Conservation (phyloP, 1,284 basidiomycete species). For the Fomes fomentarius region DNA sequence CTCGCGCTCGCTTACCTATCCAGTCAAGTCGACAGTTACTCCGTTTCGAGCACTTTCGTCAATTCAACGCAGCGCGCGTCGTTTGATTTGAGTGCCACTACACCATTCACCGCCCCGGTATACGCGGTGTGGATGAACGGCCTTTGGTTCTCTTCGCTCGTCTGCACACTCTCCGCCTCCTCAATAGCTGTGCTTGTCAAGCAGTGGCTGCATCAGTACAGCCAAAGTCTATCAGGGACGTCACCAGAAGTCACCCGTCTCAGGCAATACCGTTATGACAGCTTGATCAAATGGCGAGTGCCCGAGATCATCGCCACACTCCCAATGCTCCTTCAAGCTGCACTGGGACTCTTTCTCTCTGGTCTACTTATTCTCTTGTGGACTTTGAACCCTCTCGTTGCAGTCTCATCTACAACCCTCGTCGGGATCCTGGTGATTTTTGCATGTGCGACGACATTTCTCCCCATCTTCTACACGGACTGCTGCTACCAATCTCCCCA, state of each 20-base stretch:
- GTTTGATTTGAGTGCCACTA: neutral
- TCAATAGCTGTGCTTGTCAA: conserved; percentile 24
- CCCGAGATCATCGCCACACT: conserved; percentile 18
- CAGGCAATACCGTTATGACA: conserved; percentile 22
- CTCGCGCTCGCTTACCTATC: conserved; percentile 11
- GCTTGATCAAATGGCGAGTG: conserved; percentile 21
- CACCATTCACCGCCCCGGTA: conserved; percentile 1
- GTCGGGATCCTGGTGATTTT: conserved; percentile 22
- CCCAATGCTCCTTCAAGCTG: conserved; percentile 21
- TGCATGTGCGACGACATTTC: conserved; percentile 25
- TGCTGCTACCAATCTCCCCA: conserved; percentile 35
- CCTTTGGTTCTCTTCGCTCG: conserved; percentile 26
- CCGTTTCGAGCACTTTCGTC: neutral
- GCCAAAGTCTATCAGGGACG: conserved; percentile 10
- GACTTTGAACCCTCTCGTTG: conserved; percentile 14
- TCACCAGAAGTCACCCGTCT: conserved; percentile 14
- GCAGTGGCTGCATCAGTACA: conserved; percentile 25
- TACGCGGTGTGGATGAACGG: conserved; percentile 24
- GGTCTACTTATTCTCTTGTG: conserved; percentile 22
- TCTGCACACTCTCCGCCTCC: conserved; percentile 19
- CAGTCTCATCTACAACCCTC: conserved; percentile 16
- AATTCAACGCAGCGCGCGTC: conserved; percentile 5
- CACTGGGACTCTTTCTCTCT: conserved; percentile 21
- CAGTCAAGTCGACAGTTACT: conserved; percentile 6
- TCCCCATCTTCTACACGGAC: conserved; percentile 26